These are phyloP conservation scores for Pseudevernia furfuracea DNA, from an alignment of 495 filamentous ascomycete species.

Conservation along the genomic window DNA sequence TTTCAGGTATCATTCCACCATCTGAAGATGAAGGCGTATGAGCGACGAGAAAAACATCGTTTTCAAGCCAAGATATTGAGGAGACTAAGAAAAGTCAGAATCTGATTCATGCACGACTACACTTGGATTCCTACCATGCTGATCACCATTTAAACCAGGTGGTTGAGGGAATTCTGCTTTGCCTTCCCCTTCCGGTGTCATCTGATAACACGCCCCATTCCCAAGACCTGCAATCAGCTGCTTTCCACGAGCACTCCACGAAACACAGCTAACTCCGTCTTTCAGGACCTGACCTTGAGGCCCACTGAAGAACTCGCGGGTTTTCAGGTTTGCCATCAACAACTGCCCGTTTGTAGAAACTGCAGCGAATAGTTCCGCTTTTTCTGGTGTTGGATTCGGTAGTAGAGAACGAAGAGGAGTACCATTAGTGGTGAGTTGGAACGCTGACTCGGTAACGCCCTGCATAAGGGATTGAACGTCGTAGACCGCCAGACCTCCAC, in stretches of 20 bases:
- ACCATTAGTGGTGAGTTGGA: constrained; percentile 71
- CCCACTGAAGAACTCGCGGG: constrained; percentile 51
- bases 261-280: constrained; percentile 69
- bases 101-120: not conserved
- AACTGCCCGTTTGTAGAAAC: constrained; percentile 76
- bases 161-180: constrained; percentile 76
- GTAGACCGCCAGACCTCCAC: constrained; percentile 78
- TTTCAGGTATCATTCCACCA: constrained; percentile 48
- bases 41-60: constrained; percentile 70
- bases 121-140: constrained; percentile 51
- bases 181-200: constrained; percentile 68
- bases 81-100: constrained; percentile 53
- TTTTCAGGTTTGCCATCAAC: constrained; percentile 70
- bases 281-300: constrained; percentile 59
- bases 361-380: constrained; percentile 60
- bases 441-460: constrained; percentile 55
- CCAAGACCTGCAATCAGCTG: constrained; percentile 83
- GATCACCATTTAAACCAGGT: constrained; percentile 53
- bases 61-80: constrained; percentile 83
- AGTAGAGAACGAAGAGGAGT: constrained; percentile 63
- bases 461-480: constrained; percentile 57
- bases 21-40: constrained; percentile 59
- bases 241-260: constrained; percentile 90
- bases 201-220: constrained; percentile 72
- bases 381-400: constrained; percentile 70